These are phyloP conservation scores for Craspedostauros australis DNA, from an alignment of 108 stramenopile species.

Conservation along the genomic window DNA sequence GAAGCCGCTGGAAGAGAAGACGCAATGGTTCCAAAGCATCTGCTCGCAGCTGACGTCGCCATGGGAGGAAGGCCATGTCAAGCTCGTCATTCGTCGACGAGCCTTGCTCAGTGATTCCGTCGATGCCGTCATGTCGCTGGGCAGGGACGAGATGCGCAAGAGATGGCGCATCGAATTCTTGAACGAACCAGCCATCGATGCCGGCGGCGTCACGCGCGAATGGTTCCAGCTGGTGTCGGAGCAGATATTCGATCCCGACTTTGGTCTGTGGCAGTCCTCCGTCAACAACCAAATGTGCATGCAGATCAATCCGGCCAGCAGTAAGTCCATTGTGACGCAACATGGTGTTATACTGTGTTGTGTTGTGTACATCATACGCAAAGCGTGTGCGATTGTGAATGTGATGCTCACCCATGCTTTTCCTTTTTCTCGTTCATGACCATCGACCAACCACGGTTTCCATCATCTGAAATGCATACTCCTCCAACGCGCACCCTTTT, in stretches of 20 bases:
- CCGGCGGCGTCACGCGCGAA: constrained; percentile 95
- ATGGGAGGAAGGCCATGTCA: constrained; percentile 89
- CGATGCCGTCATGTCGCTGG: constrained; percentile 77
- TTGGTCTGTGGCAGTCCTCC: constrained; percentile 85
- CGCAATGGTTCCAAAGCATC: constrained; percentile 77
- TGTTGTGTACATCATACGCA: not conserved
- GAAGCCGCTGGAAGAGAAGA: constrained; percentile 66
- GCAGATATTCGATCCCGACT: constrained; percentile 94
- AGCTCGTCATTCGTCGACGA: constrained; percentile 66
- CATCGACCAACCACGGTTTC: too few relatives aligned
- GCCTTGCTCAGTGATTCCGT: constrained; percentile 77
- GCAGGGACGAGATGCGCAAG: constrained; percentile 87
- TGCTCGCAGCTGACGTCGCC: constrained; percentile 48
- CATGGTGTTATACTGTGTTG: not conserved
- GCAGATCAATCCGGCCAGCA: constrained; percentile 80
- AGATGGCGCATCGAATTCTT: constrained; percentile 91
- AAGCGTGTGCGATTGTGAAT: not conserved
- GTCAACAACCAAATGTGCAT: constrained; percentile 92
- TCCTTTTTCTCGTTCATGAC: constrained; percentile 14
- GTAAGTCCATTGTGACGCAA: constrained; percentile 20
- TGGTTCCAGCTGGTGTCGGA: constrained; percentile 90
- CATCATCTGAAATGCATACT: too few relatives aligned
- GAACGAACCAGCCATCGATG: constrained; percentile 94
- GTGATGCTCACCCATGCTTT: constrained; percentile 5
- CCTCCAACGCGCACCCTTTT: too few relatives aligned